These are phyloP conservation scores for Clohesyomyces aquaticus DNA, from an alignment of 495 filamentous ascomycete genomes.

Conservation along the genomic window DNA sequence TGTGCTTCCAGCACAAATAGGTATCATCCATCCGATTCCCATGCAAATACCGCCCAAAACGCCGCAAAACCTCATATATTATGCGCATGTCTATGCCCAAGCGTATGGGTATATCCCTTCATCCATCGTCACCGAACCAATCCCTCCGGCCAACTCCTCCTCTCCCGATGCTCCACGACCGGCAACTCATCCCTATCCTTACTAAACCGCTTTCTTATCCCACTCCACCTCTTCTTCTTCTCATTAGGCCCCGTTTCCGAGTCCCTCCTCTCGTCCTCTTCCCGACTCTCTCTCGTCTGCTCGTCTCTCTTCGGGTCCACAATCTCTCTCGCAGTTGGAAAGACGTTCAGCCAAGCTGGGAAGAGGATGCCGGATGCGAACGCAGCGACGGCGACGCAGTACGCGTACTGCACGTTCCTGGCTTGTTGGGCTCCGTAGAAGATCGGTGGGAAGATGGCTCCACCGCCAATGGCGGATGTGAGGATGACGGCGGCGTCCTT, in stretches of 20 bases:
- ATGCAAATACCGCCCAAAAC: too few relatives aligned
- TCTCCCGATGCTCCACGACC: slow-evolving; percentile 20
- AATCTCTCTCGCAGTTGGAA: slow-evolving; percentile 62
- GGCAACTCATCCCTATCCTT: slow-evolving; percentile 13
- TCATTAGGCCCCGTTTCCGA: not conserved
- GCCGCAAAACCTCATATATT: not conserved
- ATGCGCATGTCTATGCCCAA: not conserved
- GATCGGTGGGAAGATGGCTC: slow-evolving; percentile 60
- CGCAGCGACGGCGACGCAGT: slow-evolving; percentile 61
- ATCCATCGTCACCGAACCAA: not conserved
- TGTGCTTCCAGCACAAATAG: too few relatives aligned
- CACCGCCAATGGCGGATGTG: slow-evolving; percentile 61
- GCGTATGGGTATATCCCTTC: not conserved
- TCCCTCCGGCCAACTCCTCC: slow-evolving; percentile 20
- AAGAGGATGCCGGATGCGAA: slow-evolving; percentile 62
- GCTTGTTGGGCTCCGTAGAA: slow-evolving; percentile 49
- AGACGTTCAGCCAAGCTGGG: slow-evolving; percentile 62
- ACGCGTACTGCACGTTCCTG: slow-evolving; percentile 54
- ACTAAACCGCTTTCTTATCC: slow-evolving; percentile 15
- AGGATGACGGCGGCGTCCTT: slow-evolving; percentile 61
- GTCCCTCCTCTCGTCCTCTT: slow-evolving; percentile 17
- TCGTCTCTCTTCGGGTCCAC: slow-evolving; percentile 51
- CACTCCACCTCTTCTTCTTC: slow-evolving; percentile 12
- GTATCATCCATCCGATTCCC: too few relatives aligned
- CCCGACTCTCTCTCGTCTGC: slow-evolving; percentile 17